phyloP scores from a whole-genome alignment of 305 asterid genomes.

The Fraxinus ornus region DNA sequence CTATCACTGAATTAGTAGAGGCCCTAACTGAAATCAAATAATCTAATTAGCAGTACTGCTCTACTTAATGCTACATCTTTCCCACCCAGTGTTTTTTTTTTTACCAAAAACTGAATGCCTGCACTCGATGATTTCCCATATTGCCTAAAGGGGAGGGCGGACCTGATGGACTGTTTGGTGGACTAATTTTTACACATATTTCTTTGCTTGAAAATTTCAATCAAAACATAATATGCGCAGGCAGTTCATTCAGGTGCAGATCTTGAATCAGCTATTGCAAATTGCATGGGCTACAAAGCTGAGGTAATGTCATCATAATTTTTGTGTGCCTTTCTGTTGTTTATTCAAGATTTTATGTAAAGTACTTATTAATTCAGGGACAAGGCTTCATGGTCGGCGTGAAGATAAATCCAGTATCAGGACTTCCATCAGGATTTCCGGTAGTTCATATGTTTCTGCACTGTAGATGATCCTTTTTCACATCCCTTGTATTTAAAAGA shows the following conservation, averaged over 20 bases:
- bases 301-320: constrained; percentile 52
- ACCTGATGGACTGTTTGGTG: background rate
- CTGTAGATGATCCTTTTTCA: background rate
- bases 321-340: constrained; percentile 7
- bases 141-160: background rate
- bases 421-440: constrained; percentile 93
- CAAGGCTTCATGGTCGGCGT: constrained; percentile 99
- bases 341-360: constrained; percentile 21
- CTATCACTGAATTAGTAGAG: background rate
- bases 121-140: background rate
- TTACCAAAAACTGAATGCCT: constrained; percentile 11
- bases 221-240: constrained; percentile 42
- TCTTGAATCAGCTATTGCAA: constrained; percentile 91
- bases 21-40: background rate
- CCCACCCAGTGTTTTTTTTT: background rate
- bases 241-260: constrained; percentile 99
- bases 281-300: constrained; percentile 90
- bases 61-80: background rate
- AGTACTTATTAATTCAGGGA: constrained; percentile 55
- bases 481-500: background rate
- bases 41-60: background rate
- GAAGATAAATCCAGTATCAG: constrained; percentile 87
- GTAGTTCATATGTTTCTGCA: constrained; percentile 37
- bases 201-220: constrained; percentile 5
- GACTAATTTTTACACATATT: background rate